These are phyloP conservation scores for Aspergillus thermomutatus DNA, from an alignment of 2,329 filamentous ascomycete species.

Conservation along the genomic window DNA sequence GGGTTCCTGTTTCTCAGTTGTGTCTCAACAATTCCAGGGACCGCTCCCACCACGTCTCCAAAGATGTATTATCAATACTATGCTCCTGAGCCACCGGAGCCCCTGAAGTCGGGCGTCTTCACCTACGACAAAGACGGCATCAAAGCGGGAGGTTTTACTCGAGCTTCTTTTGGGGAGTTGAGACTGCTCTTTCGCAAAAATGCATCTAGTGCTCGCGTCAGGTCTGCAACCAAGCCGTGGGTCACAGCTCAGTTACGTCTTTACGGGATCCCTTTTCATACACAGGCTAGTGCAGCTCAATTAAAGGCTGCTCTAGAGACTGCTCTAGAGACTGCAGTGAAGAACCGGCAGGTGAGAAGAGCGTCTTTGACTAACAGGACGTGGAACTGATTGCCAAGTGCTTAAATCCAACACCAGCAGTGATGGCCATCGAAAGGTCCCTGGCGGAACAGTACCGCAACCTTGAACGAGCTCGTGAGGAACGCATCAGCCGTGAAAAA, in stretches of 20 bases:
- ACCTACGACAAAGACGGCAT: conserved; percentile 1
- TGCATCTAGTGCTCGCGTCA: not conserved
- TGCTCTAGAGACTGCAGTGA: not conserved
- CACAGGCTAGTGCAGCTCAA: not conserved
- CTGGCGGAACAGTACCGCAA: not conserved
- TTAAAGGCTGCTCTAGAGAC: not conserved
- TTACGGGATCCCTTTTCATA: not conserved
- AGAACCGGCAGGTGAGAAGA: not conserved
- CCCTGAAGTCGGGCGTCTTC: not conserved
- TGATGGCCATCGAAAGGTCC: not conserved
- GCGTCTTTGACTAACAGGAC: not conserved
- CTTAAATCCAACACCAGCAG: not conserved
- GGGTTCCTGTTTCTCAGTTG: not conserved
- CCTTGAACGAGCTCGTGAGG: not conserved
- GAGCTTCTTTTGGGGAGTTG: not conserved
- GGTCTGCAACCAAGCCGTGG: not conserved
- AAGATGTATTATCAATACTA: no score
- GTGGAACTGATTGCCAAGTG: not conserved
- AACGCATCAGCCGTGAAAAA: not conserved
- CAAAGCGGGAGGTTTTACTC: not conserved
- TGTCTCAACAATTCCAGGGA: not conserved
- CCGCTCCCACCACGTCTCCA: no score
- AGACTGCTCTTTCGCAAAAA: not conserved
- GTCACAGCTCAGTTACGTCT: conserved; percentile 1
- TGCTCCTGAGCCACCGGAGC: not conserved